Evolutionary conservation across 2,329 filamentous ascomycete genomes (phyloP).

Genomic region (Trichoderma sp.): DNA sequence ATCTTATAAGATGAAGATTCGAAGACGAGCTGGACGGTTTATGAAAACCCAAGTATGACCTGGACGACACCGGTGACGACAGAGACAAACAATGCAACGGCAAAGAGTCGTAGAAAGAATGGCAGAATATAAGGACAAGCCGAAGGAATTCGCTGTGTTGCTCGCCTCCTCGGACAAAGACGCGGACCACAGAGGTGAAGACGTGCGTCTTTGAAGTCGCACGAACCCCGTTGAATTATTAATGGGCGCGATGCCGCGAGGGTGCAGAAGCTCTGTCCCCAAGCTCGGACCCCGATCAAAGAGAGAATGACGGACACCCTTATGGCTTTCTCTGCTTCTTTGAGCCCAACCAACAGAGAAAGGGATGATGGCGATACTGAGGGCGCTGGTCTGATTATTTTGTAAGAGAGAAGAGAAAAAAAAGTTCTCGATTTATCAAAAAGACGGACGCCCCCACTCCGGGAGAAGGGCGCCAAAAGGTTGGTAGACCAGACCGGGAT

Average conservation of each 20-base stretch:
- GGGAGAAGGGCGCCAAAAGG: slow-evolving; percentile 14
- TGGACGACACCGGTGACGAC: not conserved
- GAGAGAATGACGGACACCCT: not conserved
- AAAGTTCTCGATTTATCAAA: slow-evolving; percentile 17
- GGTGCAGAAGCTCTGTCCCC: not conserved
- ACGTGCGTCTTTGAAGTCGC: not conserved
- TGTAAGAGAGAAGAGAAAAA: slow-evolving; percentile 11
- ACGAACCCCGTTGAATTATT: slow-evolving; percentile 19
- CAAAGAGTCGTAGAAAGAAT: not conserved
- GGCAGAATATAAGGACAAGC: not conserved
- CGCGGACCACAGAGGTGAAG: not conserved
- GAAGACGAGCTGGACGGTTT: not conserved
- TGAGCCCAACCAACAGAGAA: not conserved
- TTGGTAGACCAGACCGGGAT: slow-evolving; percentile 7
- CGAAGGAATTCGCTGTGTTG: not conserved
- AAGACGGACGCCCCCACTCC: slow-evolving; percentile 22
- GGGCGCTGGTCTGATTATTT: not conserved
- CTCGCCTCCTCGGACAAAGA: not conserved
- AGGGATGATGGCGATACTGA: slow-evolving; percentile 8
- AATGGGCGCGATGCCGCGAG: not conserved
- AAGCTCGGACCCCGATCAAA: not conserved
- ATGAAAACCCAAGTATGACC: not conserved
- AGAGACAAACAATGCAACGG: not conserved
- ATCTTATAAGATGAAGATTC: not conserved
- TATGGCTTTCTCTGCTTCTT: not conserved